These are phyloP conservation scores for Neopestalotiopsis sp. DNA, from an alignment of 2,329 filamentous ascomycete genomes.

Conservation along the genomic window DNA sequence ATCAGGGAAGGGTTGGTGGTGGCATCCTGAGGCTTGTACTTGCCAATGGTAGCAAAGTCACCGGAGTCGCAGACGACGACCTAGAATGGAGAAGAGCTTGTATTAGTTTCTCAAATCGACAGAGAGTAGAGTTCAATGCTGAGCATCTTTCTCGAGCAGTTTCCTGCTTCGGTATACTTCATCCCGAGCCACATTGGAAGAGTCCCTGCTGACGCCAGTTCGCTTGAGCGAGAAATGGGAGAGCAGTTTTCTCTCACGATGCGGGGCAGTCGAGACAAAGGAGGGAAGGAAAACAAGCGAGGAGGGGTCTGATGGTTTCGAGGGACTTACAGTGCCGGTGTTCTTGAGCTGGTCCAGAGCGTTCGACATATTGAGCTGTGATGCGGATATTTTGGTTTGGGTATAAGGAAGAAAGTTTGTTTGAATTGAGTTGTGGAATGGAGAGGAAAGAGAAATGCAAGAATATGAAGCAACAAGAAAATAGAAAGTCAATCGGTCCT, in stretches of 20 bases:
- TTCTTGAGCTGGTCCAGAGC: constrained; percentile 98
- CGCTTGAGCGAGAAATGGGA: constrained; percentile 17
- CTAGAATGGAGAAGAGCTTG: constrained; percentile 48
- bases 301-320: constrained; percentile 19
- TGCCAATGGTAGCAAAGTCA: constrained; percentile 90
- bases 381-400: neutral
- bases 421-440: neutral
- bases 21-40: constrained; percentile 99
- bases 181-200: neutral
- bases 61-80: constrained; percentile 96
- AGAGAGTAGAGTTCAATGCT: neutral
- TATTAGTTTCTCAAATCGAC: neutral
- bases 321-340: constrained; percentile 86
- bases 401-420: neutral
- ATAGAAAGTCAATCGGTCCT: neutral
- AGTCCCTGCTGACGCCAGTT: neutral
- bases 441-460: neutral
- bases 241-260: constrained; percentile 7
- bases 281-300: neutral
- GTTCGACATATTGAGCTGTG: constrained; percentile 68
- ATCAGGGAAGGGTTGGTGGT: constrained; percentile 99
- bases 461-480: constrained; percentile 1
- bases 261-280: constrained; percentile 9
- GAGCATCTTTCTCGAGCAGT: neutral
- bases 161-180: neutral